phyloP scores from a whole-genome alignment of 2,329 filamentous ascomycete species.

The Xylaria arbuscula region DNA sequence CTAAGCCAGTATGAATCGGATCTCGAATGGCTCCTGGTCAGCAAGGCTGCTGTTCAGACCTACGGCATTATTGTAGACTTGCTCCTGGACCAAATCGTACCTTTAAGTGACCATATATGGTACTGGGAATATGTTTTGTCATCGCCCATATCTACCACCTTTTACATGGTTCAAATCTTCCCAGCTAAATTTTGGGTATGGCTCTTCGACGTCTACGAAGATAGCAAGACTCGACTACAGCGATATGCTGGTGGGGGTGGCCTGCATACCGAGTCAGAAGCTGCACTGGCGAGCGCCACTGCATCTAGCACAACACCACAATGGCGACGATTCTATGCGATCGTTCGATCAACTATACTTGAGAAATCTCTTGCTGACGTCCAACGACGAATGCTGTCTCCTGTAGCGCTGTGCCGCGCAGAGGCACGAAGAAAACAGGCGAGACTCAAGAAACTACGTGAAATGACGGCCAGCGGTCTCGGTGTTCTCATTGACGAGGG shows the following conservation, averaged over 20 bases:
- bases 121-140: constrained; percentile 94
- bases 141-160: constrained; percentile 79
- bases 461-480: constrained; percentile 86
- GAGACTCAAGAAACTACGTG: constrained; percentile 75
- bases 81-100: constrained; percentile 84
- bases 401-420: constrained; percentile 78
- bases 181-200: constrained; percentile 80
- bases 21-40: constrained; percentile 89
- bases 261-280: constrained; percentile 49
- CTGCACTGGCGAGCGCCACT: constrained; percentile 45
- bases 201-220: constrained; percentile 74
- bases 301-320: constrained; percentile 59
- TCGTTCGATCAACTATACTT: constrained; percentile 79
- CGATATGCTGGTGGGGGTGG: constrained; percentile 46
- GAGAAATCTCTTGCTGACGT: constrained; percentile 79
- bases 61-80: constrained; percentile 83
- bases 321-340: constrained; percentile 79
- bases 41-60: constrained; percentile 91
- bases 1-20: constrained; percentile 74
- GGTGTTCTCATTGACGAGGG: constrained; percentile 91
- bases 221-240: constrained; percentile 63
- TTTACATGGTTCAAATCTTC: constrained; percentile 89
- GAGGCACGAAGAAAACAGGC: constrained; percentile 81
- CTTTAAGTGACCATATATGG: constrained; percentile 86
- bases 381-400: constrained; percentile 78